A percentile compares a stretch with the other conserved stretches of the same genome.
phyloP scores from a whole-genome alignment of 1,284 basidiomycete species.

The Singerocomus inundabilis region DNA sequence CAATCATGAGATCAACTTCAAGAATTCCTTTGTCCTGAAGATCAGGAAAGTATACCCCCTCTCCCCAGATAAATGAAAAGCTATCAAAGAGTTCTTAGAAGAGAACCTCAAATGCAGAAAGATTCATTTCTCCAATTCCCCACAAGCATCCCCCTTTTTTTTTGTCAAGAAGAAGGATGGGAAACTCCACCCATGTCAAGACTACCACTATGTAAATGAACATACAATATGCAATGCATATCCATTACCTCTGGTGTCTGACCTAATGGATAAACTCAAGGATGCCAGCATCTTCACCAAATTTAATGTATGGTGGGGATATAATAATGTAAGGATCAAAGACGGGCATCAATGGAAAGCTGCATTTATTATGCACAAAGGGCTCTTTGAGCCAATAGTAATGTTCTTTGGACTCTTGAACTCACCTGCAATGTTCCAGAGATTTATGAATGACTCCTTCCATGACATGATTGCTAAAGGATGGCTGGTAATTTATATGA shows the following conservation, averaged over 20 bases:
- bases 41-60: too few relatives aligned
- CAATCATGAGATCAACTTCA: slow-evolving; percentile 1
- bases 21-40: too few relatives aligned
- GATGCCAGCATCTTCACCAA: slow-evolving; percentile 26
- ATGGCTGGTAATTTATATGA: slow-evolving; percentile 17
- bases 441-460: slow-evolving; percentile 21
- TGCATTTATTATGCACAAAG: background rate
- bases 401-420: slow-evolving; percentile 41
- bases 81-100: too few relatives aligned
- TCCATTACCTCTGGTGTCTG: slow-evolving; percentile 29
- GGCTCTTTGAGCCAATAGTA: slow-evolving; percentile 31
- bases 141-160: background rate
- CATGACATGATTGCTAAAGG: slow-evolving; percentile 1
- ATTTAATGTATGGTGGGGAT: background rate
- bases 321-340: slow-evolving; percentile 17
- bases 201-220: background rate
- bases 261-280: slow-evolving; percentile 28
- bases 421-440: slow-evolving; percentile 26
- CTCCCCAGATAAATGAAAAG: too few relatives aligned
- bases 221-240: background rate
- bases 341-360: slow-evolving; percentile 20
- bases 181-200: background rate
- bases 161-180: background rate
- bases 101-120: fast-evolving
- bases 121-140: background rate